A percentile compares a stretch with the other conserved stretches of the same genome.
Evolutionary conservation across 257 asterid genomes (phyloP).

Genomic region (Cordia subcordata): DNA sequence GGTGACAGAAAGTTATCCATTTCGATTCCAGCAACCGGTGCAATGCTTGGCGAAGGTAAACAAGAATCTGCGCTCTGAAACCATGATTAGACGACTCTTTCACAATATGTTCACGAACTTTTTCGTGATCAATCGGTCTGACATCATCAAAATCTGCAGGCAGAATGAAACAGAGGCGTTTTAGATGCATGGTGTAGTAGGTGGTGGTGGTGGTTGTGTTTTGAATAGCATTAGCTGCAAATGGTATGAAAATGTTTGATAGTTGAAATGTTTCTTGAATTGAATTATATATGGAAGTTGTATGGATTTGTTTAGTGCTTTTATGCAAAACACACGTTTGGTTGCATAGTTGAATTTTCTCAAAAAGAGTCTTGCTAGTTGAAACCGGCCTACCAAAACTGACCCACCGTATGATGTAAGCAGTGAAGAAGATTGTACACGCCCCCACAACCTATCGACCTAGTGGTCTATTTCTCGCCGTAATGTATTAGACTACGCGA

Average conservation of each 20-base stretch:
- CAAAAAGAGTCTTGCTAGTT: no score
- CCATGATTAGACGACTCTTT: constrained; percentile 16
- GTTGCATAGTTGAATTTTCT: constrained; percentile 57
- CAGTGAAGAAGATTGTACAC: no score
- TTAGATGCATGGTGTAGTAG: constrained; percentile 48
- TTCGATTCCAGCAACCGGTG: constrained; percentile 34
- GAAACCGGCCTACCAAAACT: no score
- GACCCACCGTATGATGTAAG: no score
- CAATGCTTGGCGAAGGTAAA: constrained; percentile 29
- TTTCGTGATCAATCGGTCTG: constrained; percentile 11
- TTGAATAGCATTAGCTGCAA: constrained; percentile 4
- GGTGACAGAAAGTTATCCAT: constrained; percentile 39
- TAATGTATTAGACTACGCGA: no score
- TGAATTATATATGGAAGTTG: no score
- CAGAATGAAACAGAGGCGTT: constrained; percentile 55
- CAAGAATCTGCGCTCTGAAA: constrained; percentile 28
- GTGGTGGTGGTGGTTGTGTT: not conserved
- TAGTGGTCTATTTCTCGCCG: no score
- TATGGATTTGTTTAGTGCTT: not conserved
- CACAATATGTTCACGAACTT: no score
- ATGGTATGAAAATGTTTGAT: constrained; percentile 14
- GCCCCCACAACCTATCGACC: no score
- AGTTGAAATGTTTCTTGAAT: not conserved
- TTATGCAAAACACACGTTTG: constrained; percentile 38
- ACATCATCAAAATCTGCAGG: constrained; percentile 45